A percentile compares a stretch with the other conserved stretches of the same genome.
phyloP scores from a whole-genome alignment of 1,284 basidiomycete genomes.

The Earliella scabrosa region DNA sequence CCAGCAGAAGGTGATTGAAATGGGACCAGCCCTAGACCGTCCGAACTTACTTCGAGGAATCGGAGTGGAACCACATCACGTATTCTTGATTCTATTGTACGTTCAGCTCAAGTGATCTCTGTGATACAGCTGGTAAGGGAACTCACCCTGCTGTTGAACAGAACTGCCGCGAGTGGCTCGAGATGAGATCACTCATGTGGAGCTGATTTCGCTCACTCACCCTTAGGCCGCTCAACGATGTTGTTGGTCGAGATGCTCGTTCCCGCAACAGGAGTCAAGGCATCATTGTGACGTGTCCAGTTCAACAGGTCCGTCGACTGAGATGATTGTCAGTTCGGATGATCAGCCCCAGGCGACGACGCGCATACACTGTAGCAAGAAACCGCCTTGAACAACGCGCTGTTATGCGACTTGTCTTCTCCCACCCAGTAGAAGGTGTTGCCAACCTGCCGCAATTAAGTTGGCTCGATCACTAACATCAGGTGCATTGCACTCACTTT shows the following conservation, averaged over 20 bases:
- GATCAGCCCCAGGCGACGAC: not conserved
- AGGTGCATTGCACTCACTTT: slow-evolving; percentile 41
- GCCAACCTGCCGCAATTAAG: slow-evolving; percentile 44
- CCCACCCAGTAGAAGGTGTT: slow-evolving; percentile 67
- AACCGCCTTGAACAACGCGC: slow-evolving; percentile 58
- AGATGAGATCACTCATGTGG: not conserved
- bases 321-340: not conserved
- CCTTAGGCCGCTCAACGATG: slow-evolving; percentile 68
- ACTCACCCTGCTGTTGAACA: slow-evolving; percentile 59
- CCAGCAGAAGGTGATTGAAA: not conserved
- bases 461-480: not conserved
- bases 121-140: too few species aligned
- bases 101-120: too few species aligned
- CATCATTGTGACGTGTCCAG: slow-evolving; percentile 64
- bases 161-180: slow-evolving; percentile 37
- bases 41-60: slow-evolving; percentile 55
- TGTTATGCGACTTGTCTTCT: slow-evolving; percentile 66
- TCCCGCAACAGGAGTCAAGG: slow-evolving; percentile 53
- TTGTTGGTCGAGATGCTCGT: slow-evolving; percentile 64
- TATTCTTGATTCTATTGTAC: slow-evolving; percentile 61
- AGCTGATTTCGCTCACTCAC: slow-evolving; percentile 47
- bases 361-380: slow-evolving; percentile 60
- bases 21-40: not conserved
- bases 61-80: slow-evolving; percentile 77
- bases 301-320: slow-evolving; percentile 57